Base-by-base conservation (phyloP, 2,329 filamentous ascomycete species). In the Fusarium transvaalense region DNA sequence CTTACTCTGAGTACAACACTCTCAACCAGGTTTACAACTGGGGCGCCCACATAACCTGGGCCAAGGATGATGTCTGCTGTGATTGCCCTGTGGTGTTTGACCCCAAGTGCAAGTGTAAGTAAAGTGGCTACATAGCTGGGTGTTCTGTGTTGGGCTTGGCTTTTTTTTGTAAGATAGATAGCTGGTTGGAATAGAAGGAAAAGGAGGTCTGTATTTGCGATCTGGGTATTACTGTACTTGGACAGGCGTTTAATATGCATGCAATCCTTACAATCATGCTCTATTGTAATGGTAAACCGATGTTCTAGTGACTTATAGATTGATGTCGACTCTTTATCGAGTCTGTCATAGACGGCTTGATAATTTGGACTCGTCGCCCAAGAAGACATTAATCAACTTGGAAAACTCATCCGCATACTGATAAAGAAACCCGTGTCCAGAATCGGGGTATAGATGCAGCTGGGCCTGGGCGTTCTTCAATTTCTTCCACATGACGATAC, bases 401-500 rank as follows among this genome's bases (percentile, higher is more conserved):
- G 78, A 71, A 56, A 80, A 77, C 8, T 76, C 68, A 8, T 64
- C 58, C 10, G 77, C 77, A 52, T 78, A 77, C 47, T 79, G 78
- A 34, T 68, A 80, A 12, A 79, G 70, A 43, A 80, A 80, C 0
- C 77, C 78, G 54, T 80, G 78, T 8, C 78, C 78, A 23, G 77
- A 76, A 56, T 79, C 74, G 1, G 78, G 77, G 43, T 75, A 80
- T 7, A 80, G 27, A 51, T 79, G 77, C 32, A 80, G 66, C 42
- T 76, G 76, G 17, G 75, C 76, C 17, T 73, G 66, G 5, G 69
- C 64, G 27, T 74, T 70, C 39, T 71, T 75, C 41, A 81, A 48
- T 65, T 76, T 78, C 50, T 75, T 75, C 76, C 79, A 80, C 72
- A 81, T 72, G 17, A 79, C 39, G 14, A 77, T 76, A 59, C 78